Base-by-base conservation (phyloP, 805 yeast genomes). In the Candida glaebosa region DNA sequence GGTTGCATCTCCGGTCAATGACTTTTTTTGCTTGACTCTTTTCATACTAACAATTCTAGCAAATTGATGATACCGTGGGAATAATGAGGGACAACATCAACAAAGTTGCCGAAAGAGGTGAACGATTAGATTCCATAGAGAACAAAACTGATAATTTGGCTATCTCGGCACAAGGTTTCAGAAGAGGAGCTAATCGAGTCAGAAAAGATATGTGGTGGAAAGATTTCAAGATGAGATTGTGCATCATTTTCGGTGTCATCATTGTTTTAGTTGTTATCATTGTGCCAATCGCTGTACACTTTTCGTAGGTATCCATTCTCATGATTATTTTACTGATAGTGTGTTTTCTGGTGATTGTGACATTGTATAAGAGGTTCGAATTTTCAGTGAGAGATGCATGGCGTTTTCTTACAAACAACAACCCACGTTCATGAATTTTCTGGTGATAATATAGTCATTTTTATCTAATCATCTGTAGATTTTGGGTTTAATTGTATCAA, bases 201-300 rank as follows among this genome's bases (percentile, higher is more conserved):
- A 86, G 99, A 69, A 91, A 90, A 66, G 95, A 90, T 60, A 91
- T 91, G 97, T 91, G 98, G 98, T 87, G 95, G 86, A 91, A 93
- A 67, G 96, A 91, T 63, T 77, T 93, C 79, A 93, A 93, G 73
- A 85, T 93, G 91, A 84, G 95, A 65, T 71, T 90, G 73, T 91
- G 98, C 66, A 68, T 87, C 43, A 83, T 90, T 45, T 80, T 84
- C 37, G 85, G 84, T 20, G 82, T 83, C 18, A 69, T 93, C 40
- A 81, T 91, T 57, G 80, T 90, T 40, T 67, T 91, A 52, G 67
- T 91, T 43, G 85, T 91, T 41, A 95, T 91, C 42, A 86, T 90
- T 51, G 96, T 91, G 31, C 98, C 98, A 22, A 81, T 93, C 47
- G 97, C 87, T 25, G 88, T 91, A 43, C 96, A 90, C 61, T 90